Percentiles rank a stretch among this genome's conserved stretches.
Evolutionary conservation across 768 basidiomycete species (phyloP).

Genomic region (Tulasnella sp.): DNA sequence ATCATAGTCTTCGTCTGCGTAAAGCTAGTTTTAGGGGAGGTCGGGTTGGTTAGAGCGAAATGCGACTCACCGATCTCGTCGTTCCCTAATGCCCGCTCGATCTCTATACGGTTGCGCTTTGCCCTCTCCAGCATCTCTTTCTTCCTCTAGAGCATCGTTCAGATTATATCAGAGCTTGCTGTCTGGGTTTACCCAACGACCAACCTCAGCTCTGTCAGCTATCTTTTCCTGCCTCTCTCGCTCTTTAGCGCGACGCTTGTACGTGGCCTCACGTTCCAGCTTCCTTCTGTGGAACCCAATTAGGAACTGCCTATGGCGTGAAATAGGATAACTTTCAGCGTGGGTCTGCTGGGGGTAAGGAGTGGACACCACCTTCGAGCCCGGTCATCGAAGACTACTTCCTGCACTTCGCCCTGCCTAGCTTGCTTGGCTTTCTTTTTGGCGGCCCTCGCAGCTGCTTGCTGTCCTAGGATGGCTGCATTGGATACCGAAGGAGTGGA

Average conservation of each 20-base stretch:
- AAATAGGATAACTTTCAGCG: neutral
- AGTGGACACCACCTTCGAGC: constrained; percentile 58
- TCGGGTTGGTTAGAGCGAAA: neutral
- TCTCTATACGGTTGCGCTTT: constrained; percentile 65
- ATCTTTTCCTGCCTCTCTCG: constrained; percentile 70
- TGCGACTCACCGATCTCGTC: neutral
- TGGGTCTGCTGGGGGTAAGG: neutral
- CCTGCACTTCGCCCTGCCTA: constrained; percentile 64
- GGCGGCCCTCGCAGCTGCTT: constrained; percentile 58
- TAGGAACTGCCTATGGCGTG: constrained; percentile 67
- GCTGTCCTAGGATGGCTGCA: constrained; percentile 55
- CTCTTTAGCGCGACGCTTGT: constrained; percentile 66
- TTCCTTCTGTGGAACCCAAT: constrained; percentile 95
- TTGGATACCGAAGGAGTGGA: constrained; percentile 38
- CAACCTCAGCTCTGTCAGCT: constrained; percentile 53
- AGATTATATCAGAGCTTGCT: neutral
- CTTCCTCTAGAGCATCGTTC: constrained; percentile 54
- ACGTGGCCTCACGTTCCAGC: constrained; percentile 72
- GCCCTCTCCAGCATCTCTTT: constrained; percentile 74
- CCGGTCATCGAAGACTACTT: constrained; percentile 81
- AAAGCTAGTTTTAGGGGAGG: neutral
- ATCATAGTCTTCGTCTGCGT: neutral
- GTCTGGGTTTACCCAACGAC: neutral
- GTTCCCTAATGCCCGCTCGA: constrained; percentile 57
- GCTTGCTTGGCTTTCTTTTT: constrained; percentile 52